Percentiles rank a stretch among this genome's conserved stretches.
These are phyloP conservation scores for Epichloe sp. DNA, from an alignment of 2,329 filamentous ascomycete genomes.

Conservation along the genomic window DNA sequence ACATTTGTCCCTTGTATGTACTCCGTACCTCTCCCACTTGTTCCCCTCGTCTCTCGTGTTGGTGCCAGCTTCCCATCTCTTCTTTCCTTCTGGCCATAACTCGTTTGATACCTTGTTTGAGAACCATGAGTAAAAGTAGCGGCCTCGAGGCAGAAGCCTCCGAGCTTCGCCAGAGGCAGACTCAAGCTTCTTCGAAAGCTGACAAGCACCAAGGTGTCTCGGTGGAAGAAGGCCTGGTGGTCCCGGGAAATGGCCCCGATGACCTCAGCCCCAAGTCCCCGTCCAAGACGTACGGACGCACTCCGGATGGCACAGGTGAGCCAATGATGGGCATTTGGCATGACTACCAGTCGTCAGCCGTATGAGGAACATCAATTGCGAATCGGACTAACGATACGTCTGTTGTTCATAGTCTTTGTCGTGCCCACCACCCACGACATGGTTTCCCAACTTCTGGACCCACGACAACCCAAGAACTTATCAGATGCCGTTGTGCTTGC, in stretches of 20 bases:
- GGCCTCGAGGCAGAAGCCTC: constrained; percentile 2
- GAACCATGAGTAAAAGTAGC: neutral
- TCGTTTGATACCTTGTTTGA: neutral
- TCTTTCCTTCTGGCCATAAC: neutral
- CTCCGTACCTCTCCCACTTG: neutral
- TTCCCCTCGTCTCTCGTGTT: neutral
- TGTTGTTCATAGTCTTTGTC: constrained; percentile 58
- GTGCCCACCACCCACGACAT: constrained; percentile 97
- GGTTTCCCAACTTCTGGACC: constrained; percentile 93
- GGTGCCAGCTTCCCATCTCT: neutral
- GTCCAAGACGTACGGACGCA: constrained; percentile 72
- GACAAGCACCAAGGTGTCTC: neutral
- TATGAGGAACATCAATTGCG: neutral
- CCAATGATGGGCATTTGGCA: constrained; percentile 10
- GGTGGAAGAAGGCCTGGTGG: neutral
- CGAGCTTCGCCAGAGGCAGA: constrained; percentile 3
- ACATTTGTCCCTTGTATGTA: neutral
- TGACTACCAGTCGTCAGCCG: neutral
- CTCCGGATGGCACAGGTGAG: constrained; percentile 80
- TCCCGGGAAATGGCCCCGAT: neutral
- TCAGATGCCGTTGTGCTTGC: constrained; percentile 71
- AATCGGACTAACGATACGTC: constrained; percentile 6
- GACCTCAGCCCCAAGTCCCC: constrained; percentile 13
- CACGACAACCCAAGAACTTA: constrained; percentile 87
- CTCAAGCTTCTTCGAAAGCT: neutral